Percentiles rank a stretch among this genome's conserved stretches.
Conservation (phyloP, 2,329 filamentous ascomycete genomes). For the Stemphylium beticola region DNA sequence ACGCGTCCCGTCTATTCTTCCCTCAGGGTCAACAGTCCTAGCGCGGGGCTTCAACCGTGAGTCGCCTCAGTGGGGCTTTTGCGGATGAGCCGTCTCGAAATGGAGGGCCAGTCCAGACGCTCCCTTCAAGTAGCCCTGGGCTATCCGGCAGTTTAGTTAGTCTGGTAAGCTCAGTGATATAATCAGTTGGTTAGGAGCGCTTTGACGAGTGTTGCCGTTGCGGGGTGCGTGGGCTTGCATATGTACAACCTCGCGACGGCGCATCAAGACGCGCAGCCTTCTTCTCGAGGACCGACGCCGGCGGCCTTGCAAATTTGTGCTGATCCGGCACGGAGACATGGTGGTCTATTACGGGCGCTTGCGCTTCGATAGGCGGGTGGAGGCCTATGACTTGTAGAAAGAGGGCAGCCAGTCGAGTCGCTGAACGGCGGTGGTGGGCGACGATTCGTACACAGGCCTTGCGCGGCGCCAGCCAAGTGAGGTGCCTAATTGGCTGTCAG, state of each 20-base stretch:
- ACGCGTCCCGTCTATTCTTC: slow-evolving; percentile 33
- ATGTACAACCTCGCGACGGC: slow-evolving; percentile 41
- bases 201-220: slow-evolving; percentile 32
- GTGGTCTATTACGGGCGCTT: slow-evolving; percentile 45
- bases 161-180: slow-evolving; percentile 17
- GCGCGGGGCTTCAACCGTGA: slow-evolving; percentile 38
- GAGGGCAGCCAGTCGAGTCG: slow-evolving; percentile 41
- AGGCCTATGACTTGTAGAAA: slow-evolving; percentile 31
- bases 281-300: slow-evolving; percentile 27
- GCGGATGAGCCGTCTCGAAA: slow-evolving; percentile 34
- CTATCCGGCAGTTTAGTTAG: slow-evolving; percentile 19
- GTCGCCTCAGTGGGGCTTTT: slow-evolving; percentile 41
- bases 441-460: slow-evolving; percentile 45
- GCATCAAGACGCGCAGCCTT: slow-evolving; percentile 32
- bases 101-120: slow-evolving; percentile 29
- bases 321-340: slow-evolving; percentile 36
- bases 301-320: slow-evolving; percentile 35
- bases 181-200: slow-evolving; percentile 37
- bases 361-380: slow-evolving; percentile 43
- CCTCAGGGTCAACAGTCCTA: slow-evolving; percentile 35
- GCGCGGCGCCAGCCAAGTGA: slow-evolving; percentile 34
- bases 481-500: slow-evolving; percentile 35
- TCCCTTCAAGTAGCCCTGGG: slow-evolving; percentile 25
- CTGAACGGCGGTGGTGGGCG: slow-evolving; percentile 35
- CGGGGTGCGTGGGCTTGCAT: slow-evolving; percentile 38